phyloP scores from a whole-genome alignment of 1,284 basidiomycete genomes.

The Mycosarcoma mackinlayi region DNA sequence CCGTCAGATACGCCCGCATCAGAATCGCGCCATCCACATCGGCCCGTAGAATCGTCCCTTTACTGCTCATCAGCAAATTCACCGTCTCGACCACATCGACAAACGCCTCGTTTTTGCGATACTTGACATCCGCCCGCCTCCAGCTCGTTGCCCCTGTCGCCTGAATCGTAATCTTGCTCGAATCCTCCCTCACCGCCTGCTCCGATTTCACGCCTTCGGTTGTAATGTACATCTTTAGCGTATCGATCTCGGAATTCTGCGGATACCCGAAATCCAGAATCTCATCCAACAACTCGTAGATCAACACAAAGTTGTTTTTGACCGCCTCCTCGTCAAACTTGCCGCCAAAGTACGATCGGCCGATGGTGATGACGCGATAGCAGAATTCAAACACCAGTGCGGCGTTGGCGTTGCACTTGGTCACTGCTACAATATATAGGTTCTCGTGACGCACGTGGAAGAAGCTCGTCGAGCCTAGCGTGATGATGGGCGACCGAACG shows the following conservation, averaged over 20 bases:
- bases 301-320: slow-evolving; percentile 89
- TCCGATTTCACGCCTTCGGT: slow-evolving; percentile 92
- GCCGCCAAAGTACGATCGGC: slow-evolving; percentile 93
- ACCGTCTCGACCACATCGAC: slow-evolving; percentile 97
- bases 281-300: slow-evolving; percentile 71
- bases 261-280: slow-evolving; percentile 99
- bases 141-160: slow-evolving; percentile 94
- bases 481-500: slow-evolving; percentile 95
- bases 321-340: slow-evolving; percentile 95
- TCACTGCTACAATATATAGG: slow-evolving; percentile 91
- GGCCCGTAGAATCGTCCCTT: slow-evolving; percentile 92
- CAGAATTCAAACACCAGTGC: slow-evolving; percentile 97
- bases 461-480: slow-evolving; percentile 95
- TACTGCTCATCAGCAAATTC: slow-evolving; percentile 93
- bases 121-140: slow-evolving; percentile 92
- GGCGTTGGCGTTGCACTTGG: slow-evolving; percentile 97
- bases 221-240: slow-evolving; percentile 96
- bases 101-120: slow-evolving; percentile 98
- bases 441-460: slow-evolving; percentile 96
- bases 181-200: slow-evolving; percentile 84
- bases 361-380: slow-evolving; percentile 93
- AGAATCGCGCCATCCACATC: slow-evolving; percentile 98
- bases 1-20: slow-evolving; percentile 96
- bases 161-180: slow-evolving; percentile 93
- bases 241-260: slow-evolving; percentile 98